Evolutionary conservation across 2,329 filamentous ascomycete species (phyloP).

Genomic region (Colletotrichum plurivorum): DNA sequence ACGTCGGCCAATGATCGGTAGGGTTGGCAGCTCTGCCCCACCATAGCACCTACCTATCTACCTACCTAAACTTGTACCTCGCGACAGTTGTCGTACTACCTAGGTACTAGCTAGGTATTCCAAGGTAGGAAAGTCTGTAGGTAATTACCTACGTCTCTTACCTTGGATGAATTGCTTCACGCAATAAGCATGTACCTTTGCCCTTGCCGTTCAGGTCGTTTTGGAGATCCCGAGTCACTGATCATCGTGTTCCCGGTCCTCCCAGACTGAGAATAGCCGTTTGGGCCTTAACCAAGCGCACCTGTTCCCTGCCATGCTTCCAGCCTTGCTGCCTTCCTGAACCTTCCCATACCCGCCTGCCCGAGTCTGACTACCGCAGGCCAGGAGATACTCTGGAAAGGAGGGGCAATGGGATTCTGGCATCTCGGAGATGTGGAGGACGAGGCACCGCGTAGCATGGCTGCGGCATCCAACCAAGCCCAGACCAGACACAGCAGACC

Average conservation of each 20-base stretch:
- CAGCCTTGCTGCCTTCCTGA: slow-evolving; percentile 28
- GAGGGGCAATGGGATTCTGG: slow-evolving; percentile 35
- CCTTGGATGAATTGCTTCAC: no score
- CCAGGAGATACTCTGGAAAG: slow-evolving; percentile 40
- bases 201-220: not conserved
- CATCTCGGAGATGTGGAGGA: slow-evolving; percentile 40
- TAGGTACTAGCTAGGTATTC: no score
- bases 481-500: not conserved
- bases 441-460: not conserved
- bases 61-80: no score
- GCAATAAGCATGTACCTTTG: no score
- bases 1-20: slow-evolving; percentile 18
- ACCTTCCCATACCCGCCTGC: slow-evolving; percentile 16
- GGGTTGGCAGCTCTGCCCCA: slow-evolving; percentile 4
- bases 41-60: no score
- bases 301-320: slow-evolving; percentile 11
- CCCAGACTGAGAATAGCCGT: not conserved
- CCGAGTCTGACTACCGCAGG: slow-evolving; percentile 13
- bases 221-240: slow-evolving; percentile 33
- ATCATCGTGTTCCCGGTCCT: not conserved
- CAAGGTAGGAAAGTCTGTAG: no score
- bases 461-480: slow-evolving; percentile 13
- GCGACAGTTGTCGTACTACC: no score
- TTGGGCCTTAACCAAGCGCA: no score
- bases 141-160: no score